Evolutionary conservation across 306 rosid genomes (phyloP).

Genomic region (Dryas alaskensis): DNA sequence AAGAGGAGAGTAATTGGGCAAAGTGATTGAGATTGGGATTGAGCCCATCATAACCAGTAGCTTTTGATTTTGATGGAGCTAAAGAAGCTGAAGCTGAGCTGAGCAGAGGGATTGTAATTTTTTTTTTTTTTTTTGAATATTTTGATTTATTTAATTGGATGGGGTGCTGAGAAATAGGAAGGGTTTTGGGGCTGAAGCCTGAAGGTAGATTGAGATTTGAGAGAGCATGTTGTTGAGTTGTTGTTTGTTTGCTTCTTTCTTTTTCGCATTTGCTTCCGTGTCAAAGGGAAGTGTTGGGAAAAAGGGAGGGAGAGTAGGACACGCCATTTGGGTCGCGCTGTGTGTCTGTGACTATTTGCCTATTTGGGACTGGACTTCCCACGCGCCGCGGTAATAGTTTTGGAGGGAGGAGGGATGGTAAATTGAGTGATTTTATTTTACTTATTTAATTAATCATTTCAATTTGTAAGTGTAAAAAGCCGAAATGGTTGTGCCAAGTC

Average conservation of each 20-base stretch:
- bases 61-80: constrained; percentile 1
- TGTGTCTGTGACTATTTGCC: too few species aligned
- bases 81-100: neutral
- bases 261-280: constrained; percentile 3
- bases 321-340: neutral
- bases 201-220: neutral
- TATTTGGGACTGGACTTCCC: too few species aligned
- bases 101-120: neutral
- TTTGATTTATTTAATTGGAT: neutral
- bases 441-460: too few species aligned
- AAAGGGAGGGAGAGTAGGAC: neutral
- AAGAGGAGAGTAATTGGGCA: neutral
- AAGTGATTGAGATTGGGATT: constrained; percentile 15
- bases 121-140: neutral
- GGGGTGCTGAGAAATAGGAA: too few species aligned
- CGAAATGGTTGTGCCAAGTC: too few species aligned
- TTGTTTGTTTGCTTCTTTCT: neutral
- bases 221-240: neutral
- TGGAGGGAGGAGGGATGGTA: too few species aligned
- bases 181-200: too few species aligned
- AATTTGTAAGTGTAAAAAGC: too few species aligned
- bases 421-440: too few species aligned
- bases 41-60: constrained; percentile 20
- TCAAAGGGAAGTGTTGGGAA: neutral
- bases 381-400: too few species aligned